Evolutionary conservation across 2,329 filamentous ascomycete genomes (phyloP).

Genomic region (Lachnum nothofagi): DNA sequence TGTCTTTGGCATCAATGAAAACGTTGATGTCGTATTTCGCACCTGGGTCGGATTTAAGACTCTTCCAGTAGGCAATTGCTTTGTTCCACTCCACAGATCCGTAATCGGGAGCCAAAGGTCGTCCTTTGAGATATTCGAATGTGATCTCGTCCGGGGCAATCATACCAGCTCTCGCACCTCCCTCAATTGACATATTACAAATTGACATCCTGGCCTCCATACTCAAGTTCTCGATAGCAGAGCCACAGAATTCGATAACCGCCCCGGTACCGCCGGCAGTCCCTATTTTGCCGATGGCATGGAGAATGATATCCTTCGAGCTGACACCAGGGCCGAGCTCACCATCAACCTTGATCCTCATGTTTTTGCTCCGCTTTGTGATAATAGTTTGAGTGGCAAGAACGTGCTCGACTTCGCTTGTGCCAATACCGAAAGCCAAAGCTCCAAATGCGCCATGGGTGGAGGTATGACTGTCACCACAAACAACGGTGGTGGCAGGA

Average conservation of each 20-base stretch:
- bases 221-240: constrained; percentile 79
- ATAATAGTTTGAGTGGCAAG: constrained; percentile 93
- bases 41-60: constrained; percentile 75
- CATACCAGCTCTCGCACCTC: constrained; percentile 91
- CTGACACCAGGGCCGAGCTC: constrained; percentile 84
- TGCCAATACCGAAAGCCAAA: constrained; percentile 94
- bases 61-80: constrained; percentile 82
- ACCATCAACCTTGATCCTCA: constrained; percentile 93
- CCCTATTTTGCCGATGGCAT: constrained; percentile 89
- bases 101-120: constrained; percentile 78
- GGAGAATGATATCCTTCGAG: constrained; percentile 90
- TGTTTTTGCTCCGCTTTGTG: constrained; percentile 95
- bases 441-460: constrained; percentile 96
- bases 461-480: constrained; percentile 95
- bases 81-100: constrained; percentile 86
- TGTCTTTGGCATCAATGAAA: constrained; percentile 86
- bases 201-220: constrained; percentile 99
- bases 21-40: constrained; percentile 89
- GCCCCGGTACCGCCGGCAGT: constrained; percentile 91
- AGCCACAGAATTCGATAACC: constrained; percentile 96
- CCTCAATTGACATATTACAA: constrained; percentile 99
- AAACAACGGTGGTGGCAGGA: constrained; percentile 92
- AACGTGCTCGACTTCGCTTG: constrained; percentile 97
- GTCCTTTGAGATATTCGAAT: constrained; percentile 90
- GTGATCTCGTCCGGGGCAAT: constrained; percentile 91